Percentiles rank a stretch among this genome's conserved stretches.
Conservation (phyloP, 257 asterid genomes). For the Coffea canephora region DNA sequence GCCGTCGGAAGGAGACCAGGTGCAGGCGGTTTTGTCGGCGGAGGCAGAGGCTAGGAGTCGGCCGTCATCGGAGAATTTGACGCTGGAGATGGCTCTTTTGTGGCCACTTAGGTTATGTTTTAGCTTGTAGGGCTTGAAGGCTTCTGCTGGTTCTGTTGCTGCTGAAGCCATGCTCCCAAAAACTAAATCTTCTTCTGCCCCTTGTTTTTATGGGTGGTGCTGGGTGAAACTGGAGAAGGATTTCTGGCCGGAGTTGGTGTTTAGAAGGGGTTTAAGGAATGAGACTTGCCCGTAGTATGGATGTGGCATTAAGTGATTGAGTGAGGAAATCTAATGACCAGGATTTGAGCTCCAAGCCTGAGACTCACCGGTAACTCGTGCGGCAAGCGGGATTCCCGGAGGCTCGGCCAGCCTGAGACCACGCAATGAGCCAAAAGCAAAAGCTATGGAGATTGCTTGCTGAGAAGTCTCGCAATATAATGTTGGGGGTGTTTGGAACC, state of each 20-base stretch:
- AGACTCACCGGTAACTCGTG: too few species aligned
- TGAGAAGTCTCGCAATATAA: too few species aligned
- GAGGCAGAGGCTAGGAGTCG: constrained; percentile 68
- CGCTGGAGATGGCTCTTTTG: constrained; percentile 66
- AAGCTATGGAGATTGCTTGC: too few species aligned
- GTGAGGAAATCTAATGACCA: too few species aligned
- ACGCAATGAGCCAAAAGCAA: too few species aligned
- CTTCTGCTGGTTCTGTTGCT: constrained; percentile 39
- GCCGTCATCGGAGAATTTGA: constrained; percentile 87
- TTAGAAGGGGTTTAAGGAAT: not conserved
- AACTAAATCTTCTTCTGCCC: not conserved
- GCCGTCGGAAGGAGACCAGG: constrained; percentile 53
- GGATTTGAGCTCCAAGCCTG: too few species aligned
- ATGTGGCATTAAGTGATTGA: too few species aligned
- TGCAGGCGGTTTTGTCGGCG: constrained; percentile 83
- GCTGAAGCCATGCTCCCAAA: constrained; percentile 38
- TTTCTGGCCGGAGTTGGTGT: not conserved
- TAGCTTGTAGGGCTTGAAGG: constrained; percentile 74
- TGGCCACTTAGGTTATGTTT: constrained; percentile 72
- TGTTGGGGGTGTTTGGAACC: too few species aligned
- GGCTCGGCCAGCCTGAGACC: too few species aligned
- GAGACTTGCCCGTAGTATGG: too few species aligned
- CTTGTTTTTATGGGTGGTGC: not conserved
- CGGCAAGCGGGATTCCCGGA: too few species aligned
- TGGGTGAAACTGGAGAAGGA: not conserved